Percentiles rank a stretch among this genome's conserved stretches.
These are phyloP conservation scores for Colletotrichum spaethianum DNA, from an alignment of 2,329 filamentous ascomycete genomes.

Conservation along the genomic window DNA sequence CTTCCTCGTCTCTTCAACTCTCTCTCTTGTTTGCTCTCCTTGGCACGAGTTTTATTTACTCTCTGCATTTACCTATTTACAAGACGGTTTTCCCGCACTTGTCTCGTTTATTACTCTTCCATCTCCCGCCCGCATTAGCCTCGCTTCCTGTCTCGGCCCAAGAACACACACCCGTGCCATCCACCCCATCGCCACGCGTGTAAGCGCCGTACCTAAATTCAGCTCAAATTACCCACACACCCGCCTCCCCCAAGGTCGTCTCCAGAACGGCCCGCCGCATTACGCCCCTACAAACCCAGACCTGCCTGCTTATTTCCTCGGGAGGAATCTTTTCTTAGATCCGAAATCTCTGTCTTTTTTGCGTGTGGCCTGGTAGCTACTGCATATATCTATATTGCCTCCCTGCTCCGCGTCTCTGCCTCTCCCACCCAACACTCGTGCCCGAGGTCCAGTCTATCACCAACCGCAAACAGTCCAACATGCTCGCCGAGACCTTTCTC, in stretches of 20 bases:
- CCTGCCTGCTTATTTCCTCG: conserved; percentile 11
- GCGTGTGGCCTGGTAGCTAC: conserved; percentile 24
- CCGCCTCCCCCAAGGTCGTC: background rate
- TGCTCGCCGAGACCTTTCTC: conserved; percentile 51
- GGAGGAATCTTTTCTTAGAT: conserved; percentile 38
- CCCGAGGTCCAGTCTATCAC: conserved; percentile 17
- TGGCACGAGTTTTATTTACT: background rate
- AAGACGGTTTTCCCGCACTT: background rate
- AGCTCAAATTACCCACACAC: conserved; percentile 34
- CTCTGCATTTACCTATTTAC: background rate
- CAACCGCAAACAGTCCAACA: conserved; percentile 23
- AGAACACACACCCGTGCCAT: background rate
- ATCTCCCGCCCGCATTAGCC: conserved; percentile 37
- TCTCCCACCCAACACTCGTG: background rate
- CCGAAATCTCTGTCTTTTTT: conserved; percentile 13
- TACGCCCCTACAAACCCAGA: background rate
- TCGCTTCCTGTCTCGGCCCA: conserved; percentile 27
- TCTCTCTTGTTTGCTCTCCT: background rate
- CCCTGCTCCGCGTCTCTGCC: background rate
- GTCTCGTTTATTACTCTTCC: conserved; percentile 3
- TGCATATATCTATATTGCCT: conserved; percentile 32
- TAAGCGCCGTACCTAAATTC: conserved; percentile 42
- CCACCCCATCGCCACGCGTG: conserved; percentile 22
- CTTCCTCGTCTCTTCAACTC: background rate
- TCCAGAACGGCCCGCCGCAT: conserved; percentile 33